Evolutionary conservation across 805 yeast genomes (phyloP), one percentile per base, ranked within the genome.

Genomic region (Yarrowia porcina): DNA sequence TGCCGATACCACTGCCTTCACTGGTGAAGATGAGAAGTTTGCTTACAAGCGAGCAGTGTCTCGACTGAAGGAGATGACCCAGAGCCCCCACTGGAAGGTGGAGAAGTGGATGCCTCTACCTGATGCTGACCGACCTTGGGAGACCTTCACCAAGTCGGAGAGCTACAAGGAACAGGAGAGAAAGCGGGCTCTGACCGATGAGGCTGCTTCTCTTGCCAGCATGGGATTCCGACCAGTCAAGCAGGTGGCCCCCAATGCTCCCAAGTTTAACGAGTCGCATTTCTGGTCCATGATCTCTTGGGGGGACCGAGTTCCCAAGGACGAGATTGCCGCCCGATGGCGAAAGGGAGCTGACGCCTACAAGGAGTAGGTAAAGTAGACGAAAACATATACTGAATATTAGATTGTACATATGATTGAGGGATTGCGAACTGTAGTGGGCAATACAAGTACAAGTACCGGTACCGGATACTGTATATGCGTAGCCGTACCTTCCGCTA

Each of bases 21-120:
- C 90, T 0, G 92, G 92, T 23, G 90, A 87, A 68, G 92, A 87
- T 72, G 92, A 87, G 69, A 80, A 80, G 73, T 87, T 87, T 73
- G 90, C 92, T 3, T 87, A 81, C 68, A 83, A 83, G 65, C 74
- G 92, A 66, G 91, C 92, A 0, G 85, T 86, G 1, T 83, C 86
- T 68, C 74, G 92, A 66, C 78, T 87, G 36, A 77, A 78, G 60
- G 87, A 83, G 66, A 83, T 83, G 86, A 79, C 82, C 3, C 80
- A 84, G 0, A 75, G 72, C 35, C 61, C 70, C 30, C 87, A 89
- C 87, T 78, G 87, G 65, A 61, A 67, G 4, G 73, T 73, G 18
- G 72, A 75, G 7, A 72, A 78, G 63, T 86, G 90, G 90, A 74
- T 78, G 2, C 89, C 89, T 7, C 71, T 82, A 1, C 81, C 81